A percentile compares a stretch with the other conserved stretches of the same genome.
phyloP scores from a whole-genome alignment of 2,329 filamentous ascomycete species.

The Aspergillus arachidicola region DNA sequence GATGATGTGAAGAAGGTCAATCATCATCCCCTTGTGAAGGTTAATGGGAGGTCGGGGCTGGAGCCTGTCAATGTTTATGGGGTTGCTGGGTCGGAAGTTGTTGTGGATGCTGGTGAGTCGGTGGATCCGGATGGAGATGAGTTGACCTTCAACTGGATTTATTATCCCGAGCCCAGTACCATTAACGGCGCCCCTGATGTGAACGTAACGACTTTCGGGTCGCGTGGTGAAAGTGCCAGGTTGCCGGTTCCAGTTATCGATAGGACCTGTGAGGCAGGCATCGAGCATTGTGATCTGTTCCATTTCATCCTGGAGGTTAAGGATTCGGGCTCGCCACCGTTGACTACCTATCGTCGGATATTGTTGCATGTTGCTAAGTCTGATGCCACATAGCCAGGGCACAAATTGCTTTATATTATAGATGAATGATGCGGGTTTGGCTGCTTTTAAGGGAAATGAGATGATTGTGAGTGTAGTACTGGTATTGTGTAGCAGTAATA shows the following conservation, averaged over 20 bases:
- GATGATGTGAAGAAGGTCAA: conserved; percentile 22
- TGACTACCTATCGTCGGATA: conserved; percentile 27
- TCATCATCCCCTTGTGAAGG: conserved; percentile 23
- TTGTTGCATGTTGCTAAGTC: conserved; percentile 25
- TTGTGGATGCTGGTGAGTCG: conserved; percentile 24
- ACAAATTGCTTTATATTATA: neutral
- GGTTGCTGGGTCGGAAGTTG: conserved; percentile 20
- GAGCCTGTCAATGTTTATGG: conserved; percentile 19
- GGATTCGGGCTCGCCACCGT: conserved; percentile 20
- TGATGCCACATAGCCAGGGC: neutral
- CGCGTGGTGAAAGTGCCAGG: conserved; percentile 13
- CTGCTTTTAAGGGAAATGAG: neutral
- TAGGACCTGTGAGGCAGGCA: conserved; percentile 19
- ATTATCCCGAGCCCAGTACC: conserved; percentile 26
- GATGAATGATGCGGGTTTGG: neutral
- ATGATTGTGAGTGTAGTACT: neutral
- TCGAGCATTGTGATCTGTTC: conserved; percentile 18
- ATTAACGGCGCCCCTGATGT: conserved; percentile 22
- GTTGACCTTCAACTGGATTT: conserved; percentile 27
- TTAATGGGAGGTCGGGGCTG: conserved; percentile 19
- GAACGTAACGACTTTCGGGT: conserved; percentile 16
- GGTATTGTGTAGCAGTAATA: neutral
- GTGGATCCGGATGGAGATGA: conserved; percentile 26
- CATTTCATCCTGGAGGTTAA: conserved; percentile 26
- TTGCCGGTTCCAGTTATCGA: conserved; percentile 22